Percentiles rank a stretch among this genome's conserved stretches.
Evolutionary conservation across 805 yeast genomes (phyloP).

Genomic region (Wickerhamiella vanderwaltii): DNA sequence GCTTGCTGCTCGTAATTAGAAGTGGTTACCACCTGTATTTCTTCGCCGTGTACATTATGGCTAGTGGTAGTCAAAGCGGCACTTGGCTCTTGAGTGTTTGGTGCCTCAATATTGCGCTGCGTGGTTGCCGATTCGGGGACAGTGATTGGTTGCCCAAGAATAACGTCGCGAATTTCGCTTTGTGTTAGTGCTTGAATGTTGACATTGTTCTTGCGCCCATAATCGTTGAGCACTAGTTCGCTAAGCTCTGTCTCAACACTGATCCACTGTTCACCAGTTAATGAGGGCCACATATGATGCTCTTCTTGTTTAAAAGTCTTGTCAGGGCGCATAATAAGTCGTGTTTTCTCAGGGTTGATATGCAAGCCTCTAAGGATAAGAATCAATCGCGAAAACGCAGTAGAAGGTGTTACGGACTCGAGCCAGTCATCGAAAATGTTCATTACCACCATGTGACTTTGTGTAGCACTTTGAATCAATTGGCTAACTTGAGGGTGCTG

Average conservation of each 20-base stretch:
- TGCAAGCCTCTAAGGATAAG: slow-evolving; percentile 73
- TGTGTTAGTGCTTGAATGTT: slow-evolving; percentile 81
- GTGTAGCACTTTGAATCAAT: slow-evolving; percentile 72
- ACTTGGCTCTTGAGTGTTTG: slow-evolving; percentile 41
- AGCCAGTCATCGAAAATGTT: slow-evolving; percentile 95
- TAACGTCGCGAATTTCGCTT: slow-evolving; percentile 84
- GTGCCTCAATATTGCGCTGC: slow-evolving; percentile 73
- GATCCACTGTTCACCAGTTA: slow-evolving; percentile 82
- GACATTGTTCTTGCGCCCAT: slow-evolving; percentile 73
- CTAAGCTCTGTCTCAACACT: slow-evolving; percentile 77
- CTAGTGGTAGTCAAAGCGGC: slow-evolving; percentile 75
- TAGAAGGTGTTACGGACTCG: slow-evolving; percentile 65
- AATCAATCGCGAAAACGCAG: slow-evolving; percentile 84
- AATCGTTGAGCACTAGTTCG: slow-evolving; percentile 75
- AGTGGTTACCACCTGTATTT: slow-evolving; percentile 87
- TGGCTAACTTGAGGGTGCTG: slow-evolving; percentile 69
- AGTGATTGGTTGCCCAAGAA: slow-evolving; percentile 83
- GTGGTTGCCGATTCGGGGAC: slow-evolving; percentile 61
- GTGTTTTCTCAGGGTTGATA: slow-evolving; percentile 64
- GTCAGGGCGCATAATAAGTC: slow-evolving; percentile 64
- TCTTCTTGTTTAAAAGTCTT: slow-evolving; percentile 48
- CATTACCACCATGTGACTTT: slow-evolving; percentile 84
- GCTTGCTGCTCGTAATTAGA: slow-evolving; percentile 74
- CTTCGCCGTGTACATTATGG: slow-evolving; percentile 90
- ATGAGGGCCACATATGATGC: slow-evolving; percentile 90